Conservation (phyloP, 768 basidiomycete genomes). For the Suillus hirtellus region DNA sequence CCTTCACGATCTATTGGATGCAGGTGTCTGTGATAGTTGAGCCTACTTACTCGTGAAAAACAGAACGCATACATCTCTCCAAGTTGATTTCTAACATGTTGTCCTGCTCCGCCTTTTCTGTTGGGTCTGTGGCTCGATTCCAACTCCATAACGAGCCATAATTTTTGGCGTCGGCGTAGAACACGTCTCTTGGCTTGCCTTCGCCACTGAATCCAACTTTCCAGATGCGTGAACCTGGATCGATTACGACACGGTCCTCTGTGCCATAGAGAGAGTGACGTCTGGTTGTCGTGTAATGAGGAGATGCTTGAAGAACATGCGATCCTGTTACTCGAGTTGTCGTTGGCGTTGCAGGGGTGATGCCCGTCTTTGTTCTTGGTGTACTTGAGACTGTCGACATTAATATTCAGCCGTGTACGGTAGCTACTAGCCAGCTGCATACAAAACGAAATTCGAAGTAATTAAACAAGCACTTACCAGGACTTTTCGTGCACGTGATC, state of each 20-base stretch:
- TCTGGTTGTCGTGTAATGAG: conserved; percentile 81
- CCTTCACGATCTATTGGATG: conserved; percentile 43
- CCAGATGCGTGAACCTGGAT: conserved; percentile 93
- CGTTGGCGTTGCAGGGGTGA: conserved; percentile 50
- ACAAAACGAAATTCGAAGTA: neutral
- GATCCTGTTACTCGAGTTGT: conserved; percentile 49
- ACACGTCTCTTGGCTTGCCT: conserved; percentile 86
- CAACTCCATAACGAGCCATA: conserved; percentile 61
- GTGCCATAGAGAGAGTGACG: conserved; percentile 95
- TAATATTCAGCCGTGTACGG: neutral
- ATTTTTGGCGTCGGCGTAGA: conserved; percentile 52
- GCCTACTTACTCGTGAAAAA: conserved; percentile 78
- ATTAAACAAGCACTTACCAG: neutral
- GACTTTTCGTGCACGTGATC: neutral
- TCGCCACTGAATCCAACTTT: conserved; percentile 98
- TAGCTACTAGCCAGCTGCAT: neutral
- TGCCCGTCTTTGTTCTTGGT: conserved; percentile 25
- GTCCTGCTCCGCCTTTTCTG: conserved; percentile 71
- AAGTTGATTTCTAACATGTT: conserved; percentile 68
- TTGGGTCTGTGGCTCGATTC: conserved; percentile 50
- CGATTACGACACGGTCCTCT: conserved; percentile 93
- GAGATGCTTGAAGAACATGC: conserved; percentile 65
- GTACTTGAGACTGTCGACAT: conserved; percentile 40
- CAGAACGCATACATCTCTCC: conserved; percentile 67
- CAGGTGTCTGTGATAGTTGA: conserved; percentile 1